A percentile compares a stretch with the other conserved stretches of the same genome.
Evolutionary conservation across 1,284 basidiomycete genomes (phyloP).

Genomic region (Boletus smithii): DNA sequence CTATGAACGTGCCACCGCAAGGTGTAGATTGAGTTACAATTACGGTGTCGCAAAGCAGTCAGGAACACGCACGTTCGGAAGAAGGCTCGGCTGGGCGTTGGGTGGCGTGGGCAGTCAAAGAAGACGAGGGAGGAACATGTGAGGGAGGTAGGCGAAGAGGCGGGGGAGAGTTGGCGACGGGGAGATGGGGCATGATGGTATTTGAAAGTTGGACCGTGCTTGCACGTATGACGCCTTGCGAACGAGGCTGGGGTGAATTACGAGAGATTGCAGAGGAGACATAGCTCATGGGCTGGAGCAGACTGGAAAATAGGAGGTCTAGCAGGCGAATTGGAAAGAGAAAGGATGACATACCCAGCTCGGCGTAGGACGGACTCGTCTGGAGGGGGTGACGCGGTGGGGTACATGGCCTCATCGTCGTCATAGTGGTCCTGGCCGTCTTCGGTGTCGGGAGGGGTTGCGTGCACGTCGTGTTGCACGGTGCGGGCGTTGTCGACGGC

Average conservation of each 20-base stretch:
- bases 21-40: constrained; percentile 8
- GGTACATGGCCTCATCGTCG: constrained; percentile 21
- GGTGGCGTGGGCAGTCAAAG: constrained; percentile 16
- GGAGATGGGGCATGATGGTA: constrained; percentile 17
- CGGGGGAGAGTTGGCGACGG: constrained; percentile 1
- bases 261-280: constrained; percentile 33
- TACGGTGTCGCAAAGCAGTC: constrained; percentile 6
- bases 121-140: constrained; percentile 4
- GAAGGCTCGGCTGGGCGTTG: constrained; percentile 18
- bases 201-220: constrained; percentile 63
- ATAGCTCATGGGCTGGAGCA: constrained; percentile 37
- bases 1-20: constrained; percentile 25
- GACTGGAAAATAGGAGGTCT: constrained; percentile 15
- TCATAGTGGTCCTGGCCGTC: constrained; percentile 5
- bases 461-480: not conserved
- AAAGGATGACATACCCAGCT: constrained; percentile 43
- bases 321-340: constrained; percentile 3
- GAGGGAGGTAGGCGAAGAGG: constrained; percentile 1
- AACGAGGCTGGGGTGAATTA: constrained; percentile 40
- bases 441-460: not conserved
- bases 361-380: constrained; percentile 46
- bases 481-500: not conserved
- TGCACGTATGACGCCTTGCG: constrained; percentile 60
- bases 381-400: constrained; percentile 25
- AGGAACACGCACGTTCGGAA: constrained; percentile 21